phyloP scores from a whole-genome alignment of 441 rosid species.

The Raphanus hybrid region DNA sequence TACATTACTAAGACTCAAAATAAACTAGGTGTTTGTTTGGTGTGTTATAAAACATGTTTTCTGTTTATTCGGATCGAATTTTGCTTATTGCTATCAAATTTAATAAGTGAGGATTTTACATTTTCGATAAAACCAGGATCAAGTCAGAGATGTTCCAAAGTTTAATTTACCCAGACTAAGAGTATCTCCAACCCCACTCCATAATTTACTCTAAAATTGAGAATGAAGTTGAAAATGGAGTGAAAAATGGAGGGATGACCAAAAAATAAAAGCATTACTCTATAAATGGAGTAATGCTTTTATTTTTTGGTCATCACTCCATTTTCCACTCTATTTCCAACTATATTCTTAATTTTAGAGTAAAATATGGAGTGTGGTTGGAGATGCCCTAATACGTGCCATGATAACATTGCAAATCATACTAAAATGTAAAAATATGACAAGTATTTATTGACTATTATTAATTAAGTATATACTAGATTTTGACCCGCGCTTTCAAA shows the following conservation, averaged over 20 bases:
- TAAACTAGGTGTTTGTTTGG: neutral
- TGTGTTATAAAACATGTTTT: neutral
- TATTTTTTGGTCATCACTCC: no score
- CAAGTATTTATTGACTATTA: conserved; percentile 16
- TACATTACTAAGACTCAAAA: no score
- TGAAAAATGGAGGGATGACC: no score
- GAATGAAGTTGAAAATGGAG: no score
- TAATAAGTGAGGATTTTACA: neutral
- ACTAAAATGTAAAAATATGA: neutral
- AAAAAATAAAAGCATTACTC: no score
- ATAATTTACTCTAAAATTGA: no score
- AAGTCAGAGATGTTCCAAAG: neutral
- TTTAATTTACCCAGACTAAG: neutral
- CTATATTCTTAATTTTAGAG: no score
- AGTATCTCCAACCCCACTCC: no score
- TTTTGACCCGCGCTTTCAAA: no score
- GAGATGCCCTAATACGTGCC: neutral
- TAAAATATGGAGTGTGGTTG: no score
- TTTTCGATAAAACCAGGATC: neutral
- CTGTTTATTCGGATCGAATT: neutral
- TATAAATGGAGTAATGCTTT: no score
- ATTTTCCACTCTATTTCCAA: no score
- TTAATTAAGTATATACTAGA: neutral
- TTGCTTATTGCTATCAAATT: neutral
- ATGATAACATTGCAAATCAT: conserved; percentile 7